These are phyloP conservation scores for Pachysolen tannophilus DNA, from an alignment of 805 yeast species.

Conservation along the genomic window DNA sequence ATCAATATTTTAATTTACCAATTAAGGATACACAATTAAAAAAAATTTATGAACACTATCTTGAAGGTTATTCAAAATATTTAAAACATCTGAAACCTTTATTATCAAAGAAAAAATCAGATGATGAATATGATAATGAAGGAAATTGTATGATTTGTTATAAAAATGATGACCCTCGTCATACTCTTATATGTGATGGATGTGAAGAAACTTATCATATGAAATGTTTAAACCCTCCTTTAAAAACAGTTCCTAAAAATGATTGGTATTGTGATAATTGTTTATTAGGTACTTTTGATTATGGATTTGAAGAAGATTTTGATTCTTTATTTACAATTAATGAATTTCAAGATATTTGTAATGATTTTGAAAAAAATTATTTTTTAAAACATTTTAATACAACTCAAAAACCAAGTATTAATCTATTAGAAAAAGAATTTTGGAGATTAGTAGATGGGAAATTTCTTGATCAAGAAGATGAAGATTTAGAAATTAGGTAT, in stretches of 20 bases:
- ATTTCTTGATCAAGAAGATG: constrained; percentile 21
- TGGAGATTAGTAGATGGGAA: constrained; percentile 40
- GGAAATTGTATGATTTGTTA: constrained; percentile 30
- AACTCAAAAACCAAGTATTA: constrained; percentile 27
- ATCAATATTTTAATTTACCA: constrained; percentile 1
- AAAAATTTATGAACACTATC: constrained; percentile 16
- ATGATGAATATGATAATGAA: constrained; percentile 10
- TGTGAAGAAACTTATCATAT: constrained; percentile 67
- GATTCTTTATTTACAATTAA: constrained; percentile 37
- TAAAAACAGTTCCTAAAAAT: constrained; percentile 43
- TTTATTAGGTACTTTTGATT: constrained; percentile 79
- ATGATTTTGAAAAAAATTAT: constrained; percentile 36
- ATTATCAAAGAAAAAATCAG: constrained; percentile 3
- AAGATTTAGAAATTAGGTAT: constrained; percentile 58
- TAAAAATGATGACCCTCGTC: constrained; percentile 32
- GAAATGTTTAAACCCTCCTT: constrained; percentile 54
- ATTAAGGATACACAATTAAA: constrained; percentile 10
- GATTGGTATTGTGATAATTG: constrained; percentile 82
- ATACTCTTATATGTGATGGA: constrained; percentile 59
- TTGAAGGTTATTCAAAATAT: constrained; percentile 25
- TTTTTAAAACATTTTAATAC: constrained; percentile 26
- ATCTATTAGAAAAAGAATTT: constrained; percentile 51
- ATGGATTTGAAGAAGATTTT: constrained; percentile 70
- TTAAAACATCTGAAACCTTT: constrained; percentile 16
- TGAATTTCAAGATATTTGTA: constrained; percentile 53